A percentile compares a stretch with the other conserved stretches of the same genome.
Evolutionary conservation across 257 asterid species (phyloP).

Genomic region (Fraxinus quadrangulata): DNA sequence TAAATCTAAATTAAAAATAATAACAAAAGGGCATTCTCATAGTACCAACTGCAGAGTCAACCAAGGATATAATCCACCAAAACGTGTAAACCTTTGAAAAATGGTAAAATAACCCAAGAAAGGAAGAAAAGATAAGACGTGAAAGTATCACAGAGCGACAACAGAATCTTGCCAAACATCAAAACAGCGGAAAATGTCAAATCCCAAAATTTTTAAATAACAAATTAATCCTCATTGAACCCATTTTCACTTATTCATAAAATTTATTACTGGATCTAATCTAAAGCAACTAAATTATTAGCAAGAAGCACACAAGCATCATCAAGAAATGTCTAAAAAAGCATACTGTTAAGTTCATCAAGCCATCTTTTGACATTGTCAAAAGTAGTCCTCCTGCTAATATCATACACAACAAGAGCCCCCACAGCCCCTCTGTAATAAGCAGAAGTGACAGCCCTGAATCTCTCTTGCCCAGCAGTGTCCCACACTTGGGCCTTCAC

Average conservation of each 20-base stretch:
- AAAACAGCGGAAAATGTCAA: background rate
- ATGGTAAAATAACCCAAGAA: no score
- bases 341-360: slow-evolving; percentile 73
- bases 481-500: slow-evolving; percentile 88
- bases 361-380: slow-evolving; percentile 72
- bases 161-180: background rate
- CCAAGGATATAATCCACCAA: background rate
- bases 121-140: background rate
- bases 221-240: background rate
- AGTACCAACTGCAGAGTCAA: background rate
- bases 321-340: background rate
- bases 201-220: background rate
- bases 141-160: background rate
- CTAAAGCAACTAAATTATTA: background rate
- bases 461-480: slow-evolving; percentile 87
- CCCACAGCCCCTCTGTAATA: slow-evolving; percentile 88
- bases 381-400: slow-evolving; percentile 56
- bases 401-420: slow-evolving; percentile 74
- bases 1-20: no score
- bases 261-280: background rate
- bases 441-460: slow-evolving; percentile 86
- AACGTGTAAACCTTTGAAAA: background rate
- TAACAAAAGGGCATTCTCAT: background rate
- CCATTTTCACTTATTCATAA: background rate
- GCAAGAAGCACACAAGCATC: background rate